Percentiles rank a stretch among this genome's conserved stretches.
These are phyloP conservation scores for Fremontodendron californicum DNA, from an alignment of 345 rosid genomes.

Conservation along the genomic window DNA sequence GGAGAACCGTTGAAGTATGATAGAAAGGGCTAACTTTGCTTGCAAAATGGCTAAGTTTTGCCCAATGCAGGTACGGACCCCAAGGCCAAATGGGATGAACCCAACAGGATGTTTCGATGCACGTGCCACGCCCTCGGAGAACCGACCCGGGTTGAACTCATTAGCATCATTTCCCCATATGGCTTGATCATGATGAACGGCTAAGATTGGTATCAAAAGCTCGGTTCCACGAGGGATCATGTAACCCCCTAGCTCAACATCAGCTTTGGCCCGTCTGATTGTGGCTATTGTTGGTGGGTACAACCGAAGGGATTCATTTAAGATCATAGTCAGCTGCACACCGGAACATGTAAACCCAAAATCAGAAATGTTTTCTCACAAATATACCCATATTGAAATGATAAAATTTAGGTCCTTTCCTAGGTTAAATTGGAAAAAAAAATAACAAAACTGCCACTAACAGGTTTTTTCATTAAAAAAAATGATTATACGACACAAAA, in stretches of 20 bases:
- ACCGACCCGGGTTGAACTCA: conserved; percentile 76
- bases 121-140: conserved; percentile 60
- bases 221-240: conserved; percentile 69
- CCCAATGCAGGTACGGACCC: conserved; percentile 70
- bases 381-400: not conserved
- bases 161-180: conserved; percentile 75
- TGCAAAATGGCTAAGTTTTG: conserved; percentile 79
- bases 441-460: no score
- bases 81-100: conserved; percentile 73
- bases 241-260: conserved; percentile 72
- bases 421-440: not conserved
- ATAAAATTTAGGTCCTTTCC: not conserved
- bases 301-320: conserved; percentile 60
- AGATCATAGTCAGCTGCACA: conserved; percentile 59
- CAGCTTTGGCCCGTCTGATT: conserved; percentile 55
- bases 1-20: conserved; percentile 65
- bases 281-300: conserved; percentile 76
- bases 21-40: conserved; percentile 56
- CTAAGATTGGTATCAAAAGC: conserved; percentile 60
- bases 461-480: no score
- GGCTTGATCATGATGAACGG: conserved; percentile 71
- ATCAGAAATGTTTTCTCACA: not conserved
- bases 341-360: not conserved
- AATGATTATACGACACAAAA: no score
- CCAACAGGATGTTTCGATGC: conserved; percentile 73